phyloP scores from a whole-genome alignment of 1,284 basidiomycete genomes.

The Quambalaria eucalypti region DNA sequence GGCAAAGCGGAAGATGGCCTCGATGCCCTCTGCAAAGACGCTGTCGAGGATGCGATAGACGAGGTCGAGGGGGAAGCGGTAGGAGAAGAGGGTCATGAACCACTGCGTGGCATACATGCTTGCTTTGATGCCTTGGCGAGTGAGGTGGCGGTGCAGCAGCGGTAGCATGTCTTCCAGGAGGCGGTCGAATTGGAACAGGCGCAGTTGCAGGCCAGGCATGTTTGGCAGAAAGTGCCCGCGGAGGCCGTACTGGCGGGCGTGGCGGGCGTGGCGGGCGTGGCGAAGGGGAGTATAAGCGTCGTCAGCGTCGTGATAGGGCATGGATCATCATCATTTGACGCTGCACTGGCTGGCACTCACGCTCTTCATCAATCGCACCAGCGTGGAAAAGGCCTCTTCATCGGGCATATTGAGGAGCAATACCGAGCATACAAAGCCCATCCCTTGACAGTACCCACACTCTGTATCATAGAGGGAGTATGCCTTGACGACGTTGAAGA shows the following conservation, averaged over 20 bases:
- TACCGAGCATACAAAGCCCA: constrained; percentile 78
- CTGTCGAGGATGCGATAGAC: constrained; percentile 92
- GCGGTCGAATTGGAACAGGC: constrained; percentile 83
- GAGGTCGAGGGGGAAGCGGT: constrained; percentile 83
- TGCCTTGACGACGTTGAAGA: constrained; percentile 95
- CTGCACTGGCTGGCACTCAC: not conserved
- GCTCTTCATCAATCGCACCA: constrained; percentile 94
- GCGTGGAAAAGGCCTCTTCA: constrained; percentile 79
- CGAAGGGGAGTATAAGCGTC: too few species aligned
- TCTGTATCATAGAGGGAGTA: constrained; percentile 92
- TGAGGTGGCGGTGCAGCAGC: constrained; percentile 78
- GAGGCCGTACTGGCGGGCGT: constrained; percentile 62
- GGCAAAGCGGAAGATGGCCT: constrained; percentile 92
- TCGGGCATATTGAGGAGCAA: constrained; percentile 64
- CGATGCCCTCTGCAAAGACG: constrained; percentile 89
- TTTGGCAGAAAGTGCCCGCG: constrained; percentile 93
- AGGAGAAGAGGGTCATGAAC: constrained; percentile 65
- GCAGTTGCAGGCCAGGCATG: constrained; percentile 90
- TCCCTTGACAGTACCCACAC: constrained; percentile 95
- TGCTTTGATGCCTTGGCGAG: constrained; percentile 82
- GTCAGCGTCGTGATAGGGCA: too few species aligned
- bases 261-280: too few species aligned
- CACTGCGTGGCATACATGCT: constrained; percentile 88
- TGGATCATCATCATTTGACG: not conserved
- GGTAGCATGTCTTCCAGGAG: constrained; percentile 84